Conservation (phyloP, 208 protist genomes). For the Leptomonas seymouri region DNA sequence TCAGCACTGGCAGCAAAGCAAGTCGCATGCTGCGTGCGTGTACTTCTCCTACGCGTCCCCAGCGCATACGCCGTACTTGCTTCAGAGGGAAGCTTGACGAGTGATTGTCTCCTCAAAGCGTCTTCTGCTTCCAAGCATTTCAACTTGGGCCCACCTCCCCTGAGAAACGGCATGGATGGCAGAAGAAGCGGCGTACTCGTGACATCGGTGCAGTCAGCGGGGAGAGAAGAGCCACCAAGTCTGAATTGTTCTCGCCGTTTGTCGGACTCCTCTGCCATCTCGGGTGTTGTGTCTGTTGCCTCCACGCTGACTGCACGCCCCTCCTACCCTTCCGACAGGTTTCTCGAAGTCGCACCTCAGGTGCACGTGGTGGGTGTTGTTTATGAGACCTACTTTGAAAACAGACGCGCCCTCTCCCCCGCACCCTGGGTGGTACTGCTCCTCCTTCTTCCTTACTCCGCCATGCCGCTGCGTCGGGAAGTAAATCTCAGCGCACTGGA, state of each 20-base stretch:
- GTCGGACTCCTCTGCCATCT: not conserved
- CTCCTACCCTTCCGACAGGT: slow-evolving; percentile 25
- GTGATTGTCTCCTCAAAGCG: not conserved
- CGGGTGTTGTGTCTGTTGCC: not conserved
- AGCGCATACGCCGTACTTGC: slow-evolving; percentile 11
- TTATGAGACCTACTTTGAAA: slow-evolving; percentile 42
- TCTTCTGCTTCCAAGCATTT: not conserved
- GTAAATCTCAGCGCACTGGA: slow-evolving; percentile 21
- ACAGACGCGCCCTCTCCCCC: slow-evolving; percentile 18
- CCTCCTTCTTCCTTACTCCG: slow-evolving; percentile 6
- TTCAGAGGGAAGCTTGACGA: not conserved
- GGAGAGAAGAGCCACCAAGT: not conserved
- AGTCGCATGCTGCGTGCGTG: slow-evolving; percentile 7
- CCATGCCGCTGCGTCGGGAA: not conserved
- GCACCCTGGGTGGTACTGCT: slow-evolving; percentile 41
- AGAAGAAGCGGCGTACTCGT: not conserved
- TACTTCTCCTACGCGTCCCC: slow-evolving; percentile 24
- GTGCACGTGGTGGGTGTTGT: slow-evolving; percentile 42
- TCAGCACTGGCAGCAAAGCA: not conserved
- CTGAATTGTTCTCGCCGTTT: not conserved
- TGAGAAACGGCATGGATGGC: not conserved
- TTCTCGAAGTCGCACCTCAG: slow-evolving; percentile 13
- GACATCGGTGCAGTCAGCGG: not conserved
- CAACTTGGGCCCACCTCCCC: not conserved
- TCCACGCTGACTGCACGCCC: not conserved